Base-by-base conservation (phyloP, 768 basidiomycete species). In the Mycena chlorophos region DNA sequence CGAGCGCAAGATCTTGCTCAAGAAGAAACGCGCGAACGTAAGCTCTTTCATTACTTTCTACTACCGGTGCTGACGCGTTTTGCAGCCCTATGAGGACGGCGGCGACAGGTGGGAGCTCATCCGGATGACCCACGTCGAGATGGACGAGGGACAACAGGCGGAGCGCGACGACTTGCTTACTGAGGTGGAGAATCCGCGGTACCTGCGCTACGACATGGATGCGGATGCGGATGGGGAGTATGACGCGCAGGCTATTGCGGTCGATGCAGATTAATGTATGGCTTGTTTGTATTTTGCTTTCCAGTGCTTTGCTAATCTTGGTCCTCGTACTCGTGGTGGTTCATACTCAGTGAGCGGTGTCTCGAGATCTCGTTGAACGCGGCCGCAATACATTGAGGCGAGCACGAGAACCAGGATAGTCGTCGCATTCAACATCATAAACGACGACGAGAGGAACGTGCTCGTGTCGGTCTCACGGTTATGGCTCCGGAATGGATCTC, bases 41-140 rank as follows among this genome's bases (percentile, higher is more conserved):
- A 69, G 82, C 17, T 40, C 20, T 31, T 47, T 45, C 22, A 52
- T n/a, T 30, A n/a, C 13, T 45, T 55, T 40, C 23, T 30, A 27
- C 40, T n/a, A 38, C 31, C 22, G 19, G 19, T 43, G 17, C 31
- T 52, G 12, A 42, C 55, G 20, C 37, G 28, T 54, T 31, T 20
- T 25, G 12, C 65, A 91, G 88, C 77, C 74, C 27, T 83, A 85
- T 66, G 89, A 92, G 56, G 75, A 84, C 54, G 89, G 90, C 63
- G 77, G 79, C 52, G 87, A 91, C 68, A 91, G 92, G 65, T 92
- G 91, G 89, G 82, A 90, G 63, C 75, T 89, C 43, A 87, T 94
- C 50, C 82, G 87, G 29, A 77, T 92, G 47, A 79, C 82, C 37
- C 89, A 91, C 65, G 75, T 80, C 25, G 77, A 81, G 3, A 88